A percentile compares a stretch with the other conserved stretches of the same genome.
Conservation (phyloP, 2,329 filamentous ascomycete genomes). For the Aureobasidium sp. region DNA sequence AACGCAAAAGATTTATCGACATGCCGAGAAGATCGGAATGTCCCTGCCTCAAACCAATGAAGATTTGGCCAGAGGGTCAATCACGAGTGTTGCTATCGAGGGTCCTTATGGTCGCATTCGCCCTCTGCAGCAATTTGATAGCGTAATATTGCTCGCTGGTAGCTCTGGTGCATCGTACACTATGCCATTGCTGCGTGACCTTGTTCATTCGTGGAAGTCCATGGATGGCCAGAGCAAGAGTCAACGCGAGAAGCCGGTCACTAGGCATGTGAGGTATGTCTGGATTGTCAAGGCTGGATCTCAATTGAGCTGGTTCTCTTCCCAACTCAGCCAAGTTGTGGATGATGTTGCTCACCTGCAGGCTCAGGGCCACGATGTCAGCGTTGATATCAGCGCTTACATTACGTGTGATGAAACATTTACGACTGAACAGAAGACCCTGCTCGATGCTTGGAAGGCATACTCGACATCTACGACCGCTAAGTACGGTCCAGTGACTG, state of each 20-base stretch:
- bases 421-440: slow-evolving; percentile 34
- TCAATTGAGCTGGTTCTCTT: slow-evolving; percentile 47
- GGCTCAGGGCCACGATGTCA: slow-evolving; percentile 31
- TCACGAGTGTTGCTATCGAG: slow-evolving; percentile 20
- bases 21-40: slow-evolving; percentile 44
- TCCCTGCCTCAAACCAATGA: slow-evolving; percentile 8
- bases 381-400: slow-evolving; percentile 48
- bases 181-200: slow-evolving; percentile 48
- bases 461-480: slow-evolving; percentile 20
- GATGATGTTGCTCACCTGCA: slow-evolving; percentile 37
- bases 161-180: slow-evolving; percentile 55
- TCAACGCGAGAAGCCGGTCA: slow-evolving; percentile 27
- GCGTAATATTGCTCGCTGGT: slow-evolving; percentile 52
- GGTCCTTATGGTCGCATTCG: slow-evolving; percentile 26
- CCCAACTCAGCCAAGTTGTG: slow-evolving; percentile 41
- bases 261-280: slow-evolving; percentile 46
- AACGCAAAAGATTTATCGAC: slow-evolving; percentile 44
- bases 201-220: slow-evolving; percentile 37
- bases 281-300: slow-evolving; percentile 53
- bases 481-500: slow-evolving; percentile 22
- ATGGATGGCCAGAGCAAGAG: slow-evolving; percentile 24
- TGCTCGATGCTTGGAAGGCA: slow-evolving; percentile 20
- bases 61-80: background rate
- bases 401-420: slow-evolving; percentile 47
- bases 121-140: slow-evolving; percentile 52